Base-by-base conservation (phyloP, 2,329 filamentous ascomycete species). In the Claviceps purpurea region DNA sequence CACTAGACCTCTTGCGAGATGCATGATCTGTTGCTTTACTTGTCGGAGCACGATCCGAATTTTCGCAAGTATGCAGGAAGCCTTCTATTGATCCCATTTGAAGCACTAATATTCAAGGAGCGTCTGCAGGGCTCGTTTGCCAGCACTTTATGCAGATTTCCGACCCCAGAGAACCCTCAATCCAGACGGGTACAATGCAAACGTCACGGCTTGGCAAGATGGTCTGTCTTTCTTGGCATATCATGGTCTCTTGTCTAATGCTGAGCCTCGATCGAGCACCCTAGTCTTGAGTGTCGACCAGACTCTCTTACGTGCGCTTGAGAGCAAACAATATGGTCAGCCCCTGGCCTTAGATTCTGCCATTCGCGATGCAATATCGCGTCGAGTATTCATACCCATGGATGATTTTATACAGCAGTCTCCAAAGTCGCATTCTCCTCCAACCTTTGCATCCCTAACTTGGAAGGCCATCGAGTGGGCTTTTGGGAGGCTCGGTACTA, bases 71-170 rank as follows among this genome's bases (percentile, higher is more conserved):
- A 64, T 41, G 49, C 18, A 30, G 40, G 14, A 42, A 46, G 13
- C 14, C 20, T 37, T 39, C n/a, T 24, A 22, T 22, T 18, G 26
- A 18, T 14, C 5, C 13, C 39, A 26, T 42, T 26, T 42, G 3
- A 3, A 30, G 49, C 37, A 41, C 48, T 40, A n/a, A 45, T 30
- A 45, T 45, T 43, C 14, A 47, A 34, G 16, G 5, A 11, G n/a
- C 22, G n/a, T 20, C 4, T n/a, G 24, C 58, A 89, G 84, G 70
- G 78, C 83, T 56, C 86, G 89, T 49, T 76, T 95, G 13, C 83
- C 87, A 13, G 90, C 89, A 5, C 81, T 95, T 46, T 95, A 94
- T 70, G 90, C 89, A 47, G 89, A 95, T 65, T 95, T 95, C 63
- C 75, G 81, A 40, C 69, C 79, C 5, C 88, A 91, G 59, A 77